Evolutionary conservation across 148 eudicot species (phyloP), one percentile per base, ranked within the genome.

Genomic region (Vaccinium macrocarpon): DNA sequence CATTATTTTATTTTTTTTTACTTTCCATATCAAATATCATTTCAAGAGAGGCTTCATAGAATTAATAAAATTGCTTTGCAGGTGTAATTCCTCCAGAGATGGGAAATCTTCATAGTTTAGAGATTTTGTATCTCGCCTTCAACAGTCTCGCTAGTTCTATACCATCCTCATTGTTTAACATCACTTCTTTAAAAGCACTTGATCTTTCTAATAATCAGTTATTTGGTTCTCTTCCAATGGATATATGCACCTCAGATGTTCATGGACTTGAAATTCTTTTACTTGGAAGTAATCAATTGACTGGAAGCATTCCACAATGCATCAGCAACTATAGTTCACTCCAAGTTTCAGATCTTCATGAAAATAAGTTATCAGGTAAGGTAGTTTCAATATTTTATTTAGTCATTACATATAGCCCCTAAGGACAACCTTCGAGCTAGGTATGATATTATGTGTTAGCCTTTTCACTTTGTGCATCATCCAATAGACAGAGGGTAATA

Each of bases 71-170:
- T 62, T 62, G 10, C 12, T 62, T 62, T 62, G 46, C 68, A 84
- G 83, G 82, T 59, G 25, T 7, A 52, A 38, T 84, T 49, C 86
- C 82, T 78, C 23, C 50, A 25, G 81, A 64, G 15, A 27, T 84
- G 3, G 73, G 86, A 16, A 64, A 78, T 16, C 82, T 84, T 78
- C 9, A 7, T 9, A 84, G 68, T 5, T 8, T 84, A 1, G 49
- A 56, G 38, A 4, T 0, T 1, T 3, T 32, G 35, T 32, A 1
- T 32, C 35, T 32, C 35, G 1, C 0, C 35, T 32, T 1, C 35
- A 32, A 32, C 35, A 32, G 35, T 32, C 35, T 32, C 1, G 1
- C 35, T 32, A 32, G 35, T 32, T 1, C 35, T 7, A 27, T 50
- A 13, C 49, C 84, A 3, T 1, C 48, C 1, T 0, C 2, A 18